A percentile compares a stretch with the other conserved stretches of the same genome.
These are phyloP conservation scores for Boechera stricta DNA, from an alignment of 345 rosid genomes.

Conservation along the genomic window DNA sequence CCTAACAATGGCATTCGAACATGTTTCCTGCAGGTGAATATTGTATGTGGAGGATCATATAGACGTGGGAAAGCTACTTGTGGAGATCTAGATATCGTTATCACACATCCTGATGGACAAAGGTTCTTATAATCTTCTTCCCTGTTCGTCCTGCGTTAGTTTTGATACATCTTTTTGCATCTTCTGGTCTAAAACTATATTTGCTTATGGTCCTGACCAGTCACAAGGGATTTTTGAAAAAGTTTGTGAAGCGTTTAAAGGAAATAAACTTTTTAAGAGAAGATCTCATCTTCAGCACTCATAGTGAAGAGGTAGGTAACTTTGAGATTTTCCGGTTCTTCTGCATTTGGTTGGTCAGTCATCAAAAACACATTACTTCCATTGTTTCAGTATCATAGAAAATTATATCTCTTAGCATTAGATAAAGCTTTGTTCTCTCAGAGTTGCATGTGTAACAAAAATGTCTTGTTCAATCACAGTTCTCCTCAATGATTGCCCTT, in stretches of 20 bases:
- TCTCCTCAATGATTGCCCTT: neutral
- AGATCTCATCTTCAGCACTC: conserved; percentile 82
- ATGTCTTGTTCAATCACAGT: neutral
- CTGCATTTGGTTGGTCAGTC: conserved; percentile 8
- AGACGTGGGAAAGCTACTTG: conserved; percentile 97
- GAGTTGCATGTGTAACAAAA: conserved; percentile 6
- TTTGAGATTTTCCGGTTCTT: conserved; percentile 22
- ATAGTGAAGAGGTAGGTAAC: conserved; percentile 78
- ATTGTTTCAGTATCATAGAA: neutral
- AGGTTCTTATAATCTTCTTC: conserved; percentile 53
- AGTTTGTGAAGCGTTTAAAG: conserved; percentile 72
- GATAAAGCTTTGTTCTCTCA: conserved; percentile 3
- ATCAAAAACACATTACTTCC: neutral
- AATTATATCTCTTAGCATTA: neutral
- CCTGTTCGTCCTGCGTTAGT: neutral
- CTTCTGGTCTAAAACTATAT: conserved; percentile 36
- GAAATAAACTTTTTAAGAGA: conserved; percentile 79
- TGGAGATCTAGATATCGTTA: conserved; percentile 86
- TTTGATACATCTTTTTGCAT: neutral
- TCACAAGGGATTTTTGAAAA: conserved; percentile 85
- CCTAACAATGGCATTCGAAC: conserved; percentile 1
- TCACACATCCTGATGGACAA: conserved; percentile 89
- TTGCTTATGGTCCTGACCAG: conserved; percentile 47
- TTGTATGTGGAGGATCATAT: conserved; percentile 94
- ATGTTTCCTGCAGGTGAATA: conserved; percentile 57